Conservation (phyloP, 352 stramenopile species). For the Phytophthora rubi region DNA sequence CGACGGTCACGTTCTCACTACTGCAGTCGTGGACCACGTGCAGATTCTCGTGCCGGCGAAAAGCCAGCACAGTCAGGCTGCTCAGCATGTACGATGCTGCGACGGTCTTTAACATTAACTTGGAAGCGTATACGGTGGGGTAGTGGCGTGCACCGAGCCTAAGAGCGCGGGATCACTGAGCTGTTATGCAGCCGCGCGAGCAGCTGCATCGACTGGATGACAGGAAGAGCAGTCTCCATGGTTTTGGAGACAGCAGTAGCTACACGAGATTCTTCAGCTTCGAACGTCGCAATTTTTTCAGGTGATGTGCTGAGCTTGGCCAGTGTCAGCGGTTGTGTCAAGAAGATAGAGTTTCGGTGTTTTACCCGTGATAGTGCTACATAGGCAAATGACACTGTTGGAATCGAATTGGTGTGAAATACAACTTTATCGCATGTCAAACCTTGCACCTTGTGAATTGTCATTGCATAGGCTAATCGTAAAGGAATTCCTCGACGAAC, state of each 20-base stretch:
- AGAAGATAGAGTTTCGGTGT: neutral
- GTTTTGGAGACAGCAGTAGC: neutral
- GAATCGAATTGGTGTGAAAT: slow-evolving; percentile 4
- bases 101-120: neutral
- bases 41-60: neutral
- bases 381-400: neutral
- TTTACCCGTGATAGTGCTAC: neutral
- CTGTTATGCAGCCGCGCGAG: neutral
- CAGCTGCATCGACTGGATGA: neutral
- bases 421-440: slow-evolving; percentile 1
- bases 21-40: neutral
- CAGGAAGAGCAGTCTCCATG: neutral
- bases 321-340: neutral
- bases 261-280: neutral
- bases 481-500: slow-evolving; percentile 1
- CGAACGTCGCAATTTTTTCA: neutral
- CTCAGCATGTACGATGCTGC: neutral
- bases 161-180: neutral
- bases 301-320: neutral
- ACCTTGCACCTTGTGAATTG: slow-evolving; percentile 12
- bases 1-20: neutral
- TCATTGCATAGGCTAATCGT: slow-evolving; percentile 16
- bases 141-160: neutral
- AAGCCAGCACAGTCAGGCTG: neutral
- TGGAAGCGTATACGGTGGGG: neutral